Conservation (phyloP, 495 filamentous ascomycete genomes). For the Friedmanniomyces simplex region DNA sequence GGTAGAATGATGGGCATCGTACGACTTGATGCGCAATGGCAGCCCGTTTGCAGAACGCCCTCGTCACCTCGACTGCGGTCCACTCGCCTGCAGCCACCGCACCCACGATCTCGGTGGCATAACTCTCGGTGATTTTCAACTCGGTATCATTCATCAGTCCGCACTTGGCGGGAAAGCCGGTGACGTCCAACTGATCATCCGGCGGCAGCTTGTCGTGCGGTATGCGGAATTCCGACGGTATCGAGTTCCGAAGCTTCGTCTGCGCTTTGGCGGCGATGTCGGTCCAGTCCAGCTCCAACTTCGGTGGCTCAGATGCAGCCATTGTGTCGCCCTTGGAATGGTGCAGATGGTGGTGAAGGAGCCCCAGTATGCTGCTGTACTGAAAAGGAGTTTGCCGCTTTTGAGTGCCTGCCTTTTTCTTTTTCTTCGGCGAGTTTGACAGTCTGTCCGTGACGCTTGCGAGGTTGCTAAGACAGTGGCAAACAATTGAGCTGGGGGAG, state of each 20-base stretch:
- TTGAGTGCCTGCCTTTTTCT: too few relatives aligned
- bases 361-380: too few relatives aligned
- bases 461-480: too few relatives aligned
- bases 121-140: slow-evolving; percentile 21
- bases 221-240: slow-evolving; percentile 14
- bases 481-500: too few relatives aligned
- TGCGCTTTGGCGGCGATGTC: slow-evolving; percentile 16
- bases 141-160: slow-evolving; percentile 18
- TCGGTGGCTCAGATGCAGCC: neutral
- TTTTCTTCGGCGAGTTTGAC: too few relatives aligned
- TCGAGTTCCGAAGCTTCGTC: slow-evolving; percentile 8
- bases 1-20: slow-evolving; percentile 9
- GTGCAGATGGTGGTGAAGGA: too few relatives aligned
- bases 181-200: slow-evolving; percentile 13
- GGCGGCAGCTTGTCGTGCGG: slow-evolving; percentile 13
- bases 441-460: too few relatives aligned
- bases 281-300: slow-evolving; percentile 5
- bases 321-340: neutral
- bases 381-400: too few relatives aligned
- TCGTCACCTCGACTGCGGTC: slow-evolving; percentile 37
- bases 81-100: slow-evolving; percentile 18
- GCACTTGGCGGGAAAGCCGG: slow-evolving; percentile 11
- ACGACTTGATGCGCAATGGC: slow-evolving; percentile 48
- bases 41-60: slow-evolving; percentile 48
- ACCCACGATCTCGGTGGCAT: slow-evolving; percentile 17